Conservation (phyloP, 495 filamentous ascomycete genomes). For the Penicillium ochrochloron region DNA sequence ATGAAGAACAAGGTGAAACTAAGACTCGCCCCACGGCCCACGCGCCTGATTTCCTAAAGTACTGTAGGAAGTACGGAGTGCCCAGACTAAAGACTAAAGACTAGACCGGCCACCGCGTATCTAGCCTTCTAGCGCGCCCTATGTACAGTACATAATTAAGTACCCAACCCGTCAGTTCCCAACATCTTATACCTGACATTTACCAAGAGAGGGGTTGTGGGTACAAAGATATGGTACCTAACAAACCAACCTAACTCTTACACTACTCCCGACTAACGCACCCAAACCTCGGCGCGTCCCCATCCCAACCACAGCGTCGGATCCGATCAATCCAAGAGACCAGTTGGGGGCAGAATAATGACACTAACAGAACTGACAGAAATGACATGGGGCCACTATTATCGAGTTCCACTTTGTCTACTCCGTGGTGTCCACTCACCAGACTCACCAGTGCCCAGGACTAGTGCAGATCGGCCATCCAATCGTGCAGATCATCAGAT, state of each 20-base stretch:
- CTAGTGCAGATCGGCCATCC: conserved; percentile 21
- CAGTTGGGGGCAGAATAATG: conserved; percentile 24
- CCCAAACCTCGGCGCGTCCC: conserved; percentile 25
- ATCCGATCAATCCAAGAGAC: conserved; percentile 14
- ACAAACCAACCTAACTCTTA: neutral
- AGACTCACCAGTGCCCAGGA: neutral
- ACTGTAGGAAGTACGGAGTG: neutral
- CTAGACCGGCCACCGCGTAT: neutral
- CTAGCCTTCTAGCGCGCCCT: neutral
- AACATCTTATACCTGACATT: neutral
- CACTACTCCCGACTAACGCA: conserved; percentile 4
- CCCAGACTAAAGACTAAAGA: neutral
- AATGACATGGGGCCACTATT: neutral
- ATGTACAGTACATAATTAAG: neutral
- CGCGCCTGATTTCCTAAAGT: neutral
- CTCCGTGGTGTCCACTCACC: neutral
- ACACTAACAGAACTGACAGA: conserved; percentile 11
- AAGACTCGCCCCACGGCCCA: neutral
- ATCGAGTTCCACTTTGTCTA: neutral
- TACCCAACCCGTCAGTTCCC: neutral
- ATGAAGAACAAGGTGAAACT: neutral
- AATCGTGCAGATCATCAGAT: conserved; percentile 27
- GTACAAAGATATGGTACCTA: neutral
- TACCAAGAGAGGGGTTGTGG: neutral
- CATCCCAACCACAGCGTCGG: conserved; percentile 33